Base-by-base conservation (phyloP, 768 basidiomycete species). In the Fomitopsis serialis region DNA sequence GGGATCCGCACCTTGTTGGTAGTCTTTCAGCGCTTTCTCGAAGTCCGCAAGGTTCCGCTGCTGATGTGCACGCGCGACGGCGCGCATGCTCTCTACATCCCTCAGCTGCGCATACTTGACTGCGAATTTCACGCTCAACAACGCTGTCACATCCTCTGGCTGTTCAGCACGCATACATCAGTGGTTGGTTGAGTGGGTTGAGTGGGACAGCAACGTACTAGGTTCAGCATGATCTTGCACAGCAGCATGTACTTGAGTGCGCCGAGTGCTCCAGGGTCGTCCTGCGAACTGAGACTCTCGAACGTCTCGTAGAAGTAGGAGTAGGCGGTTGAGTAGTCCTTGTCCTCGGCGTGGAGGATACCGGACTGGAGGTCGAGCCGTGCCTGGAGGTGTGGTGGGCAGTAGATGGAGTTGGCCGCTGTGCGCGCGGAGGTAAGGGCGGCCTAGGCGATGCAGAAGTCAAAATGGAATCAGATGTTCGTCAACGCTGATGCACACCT, bases 221-320 rank as follows among this genome's bases (percentile, higher is more conserved):
- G 68, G 64, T 93, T 93, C 58, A 98, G 76, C 96, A 99, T 99
- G 66, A 99, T 87, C 68, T 99, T 98, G 71, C 97, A 99, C 43
- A 98, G 69, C 15, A 98, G 77, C 96, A 98, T 97, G 70, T 99
- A 98, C 71, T 99, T 98, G 59, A 99, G 75, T 4, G 93, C 93
- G 1, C 79, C 82, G 19, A 97, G 74, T 0, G 93, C 92, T 35
- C 69, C 63, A 0, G 71, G 68, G 52, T 72, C 76, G 40, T 92
- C 93, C 53, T 92, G 87, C 1, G 83, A 68, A 40, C 82, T 82
- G 59, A 93, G 75, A 48, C 85, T 93, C 70, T 99, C 97, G 58
- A 98, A 98, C 2, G 93, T 86, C 71, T 98, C 96, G 61, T 91
- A 93, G 72, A 98, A 98, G 73, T 98, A 99, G 0, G 91, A 93